These are phyloP conservation scores for Penicillium simplicissimum DNA, from an alignment of 495 filamentous ascomycete genomes.

Conservation along the genomic window DNA sequence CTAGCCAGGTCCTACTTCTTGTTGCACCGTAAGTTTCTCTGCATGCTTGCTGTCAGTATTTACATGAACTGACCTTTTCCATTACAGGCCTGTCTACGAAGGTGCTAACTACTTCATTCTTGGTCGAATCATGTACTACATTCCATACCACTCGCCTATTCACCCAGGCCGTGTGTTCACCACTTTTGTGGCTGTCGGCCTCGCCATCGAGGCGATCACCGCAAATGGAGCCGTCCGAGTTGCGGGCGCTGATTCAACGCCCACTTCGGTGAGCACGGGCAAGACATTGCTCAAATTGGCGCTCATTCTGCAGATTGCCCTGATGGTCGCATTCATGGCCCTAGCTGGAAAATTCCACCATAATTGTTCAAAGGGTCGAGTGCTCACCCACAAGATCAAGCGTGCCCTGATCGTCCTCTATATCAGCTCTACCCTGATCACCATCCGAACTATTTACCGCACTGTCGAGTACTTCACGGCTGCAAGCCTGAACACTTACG, in stretches of 20 bases:
- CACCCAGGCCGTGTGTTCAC: slow-evolving; percentile 75
- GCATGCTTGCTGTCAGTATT: too few species aligned
- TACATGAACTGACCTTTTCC: neutral
- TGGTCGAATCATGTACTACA: slow-evolving; percentile 75
- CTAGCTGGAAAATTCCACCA: slow-evolving; percentile 60
- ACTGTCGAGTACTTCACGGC: slow-evolving; percentile 62
- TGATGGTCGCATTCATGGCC: slow-evolving; percentile 60
- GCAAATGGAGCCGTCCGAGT: slow-evolving; percentile 64
- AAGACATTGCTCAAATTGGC: slow-evolving; percentile 63
- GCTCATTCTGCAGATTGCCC: slow-evolving; percentile 65
- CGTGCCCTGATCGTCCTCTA: slow-evolving; percentile 62
- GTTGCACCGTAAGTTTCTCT: slow-evolving; percentile 58
- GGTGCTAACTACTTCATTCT: slow-evolving; percentile 75
- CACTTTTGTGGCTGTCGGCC: slow-evolving; percentile 69
- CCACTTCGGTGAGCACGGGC: slow-evolving; percentile 51
- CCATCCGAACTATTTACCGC: slow-evolving; percentile 64
- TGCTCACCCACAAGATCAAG: slow-evolving; percentile 57
- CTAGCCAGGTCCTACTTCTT: slow-evolving; percentile 61
- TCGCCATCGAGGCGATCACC: slow-evolving; percentile 64
- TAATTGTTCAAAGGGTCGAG: slow-evolving; percentile 54
- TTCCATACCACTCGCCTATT: slow-evolving; percentile 74
- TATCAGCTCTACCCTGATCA: slow-evolving; percentile 59
- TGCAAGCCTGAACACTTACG: slow-evolving; percentile 34
- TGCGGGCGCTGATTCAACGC: slow-evolving; percentile 49
- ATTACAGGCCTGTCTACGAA: slow-evolving; percentile 66